Conservation (phyloP, 2,329 filamentous ascomycete genomes). For the Pseudogymnoascus sp. region DNA sequence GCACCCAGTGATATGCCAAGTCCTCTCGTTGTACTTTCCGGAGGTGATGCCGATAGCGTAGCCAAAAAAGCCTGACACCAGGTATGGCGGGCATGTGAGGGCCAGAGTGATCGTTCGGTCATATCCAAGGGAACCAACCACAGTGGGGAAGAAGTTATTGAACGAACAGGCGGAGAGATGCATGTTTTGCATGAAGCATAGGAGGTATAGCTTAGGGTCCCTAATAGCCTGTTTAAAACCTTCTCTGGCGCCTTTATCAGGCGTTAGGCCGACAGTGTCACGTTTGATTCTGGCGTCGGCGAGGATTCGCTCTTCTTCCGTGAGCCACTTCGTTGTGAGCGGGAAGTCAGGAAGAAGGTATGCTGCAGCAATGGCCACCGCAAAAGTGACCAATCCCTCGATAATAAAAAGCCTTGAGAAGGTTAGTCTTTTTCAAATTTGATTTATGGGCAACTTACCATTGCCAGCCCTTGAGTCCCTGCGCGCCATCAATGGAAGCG, state of each 20-base stretch:
- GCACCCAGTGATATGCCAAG: conserved; percentile 26
- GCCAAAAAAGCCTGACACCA: conserved; percentile 18
- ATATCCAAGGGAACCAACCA: conserved; percentile 38
- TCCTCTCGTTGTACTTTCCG: conserved; percentile 25
- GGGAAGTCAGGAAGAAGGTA: conserved; percentile 32
- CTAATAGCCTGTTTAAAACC: conserved; percentile 31
- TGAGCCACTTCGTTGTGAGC: conserved; percentile 30
- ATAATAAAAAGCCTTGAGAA: conserved; percentile 30
- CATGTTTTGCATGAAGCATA: conserved; percentile 38
- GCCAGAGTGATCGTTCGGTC: conserved; percentile 36
- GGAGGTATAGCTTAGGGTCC: conserved; percentile 30
- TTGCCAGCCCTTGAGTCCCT: conserved; percentile 33
- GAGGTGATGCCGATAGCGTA: conserved; percentile 18
- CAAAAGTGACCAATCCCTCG: conserved; percentile 30
- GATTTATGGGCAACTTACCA: conserved; percentile 20
- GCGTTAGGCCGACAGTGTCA: conserved; percentile 36
- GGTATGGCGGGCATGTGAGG: conserved; percentile 29
- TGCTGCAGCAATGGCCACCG: conserved; percentile 26
- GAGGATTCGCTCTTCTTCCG: conserved; percentile 31
- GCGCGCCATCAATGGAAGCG: conserved; percentile 24
- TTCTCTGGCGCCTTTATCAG: conserved; percentile 33
- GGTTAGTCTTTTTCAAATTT: not conserved
- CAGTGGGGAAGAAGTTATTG: conserved; percentile 37
- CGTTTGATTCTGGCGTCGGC: conserved; percentile 35
- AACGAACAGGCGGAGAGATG: conserved; percentile 36